These are phyloP conservation scores for Lipomyces starkeyi DNA, from an alignment of 805 yeast genomes.

Conservation along the genomic window DNA sequence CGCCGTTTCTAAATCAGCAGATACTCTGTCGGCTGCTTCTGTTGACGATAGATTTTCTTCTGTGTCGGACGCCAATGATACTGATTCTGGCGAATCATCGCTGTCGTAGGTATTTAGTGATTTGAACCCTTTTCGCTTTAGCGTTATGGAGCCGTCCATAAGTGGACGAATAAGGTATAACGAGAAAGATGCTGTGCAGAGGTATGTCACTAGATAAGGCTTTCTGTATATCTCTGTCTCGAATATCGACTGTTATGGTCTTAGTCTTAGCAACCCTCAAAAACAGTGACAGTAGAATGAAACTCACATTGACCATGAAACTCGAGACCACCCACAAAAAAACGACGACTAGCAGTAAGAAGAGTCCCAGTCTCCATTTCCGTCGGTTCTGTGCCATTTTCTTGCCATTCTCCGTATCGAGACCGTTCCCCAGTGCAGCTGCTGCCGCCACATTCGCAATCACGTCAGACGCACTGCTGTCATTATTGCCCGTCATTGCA, in stretches of 20 bases:
- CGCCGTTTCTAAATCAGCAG: constrained; percentile 9
- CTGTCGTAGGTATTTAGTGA: neutral
- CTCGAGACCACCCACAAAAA: constrained; percentile 83
- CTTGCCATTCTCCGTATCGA: neutral
- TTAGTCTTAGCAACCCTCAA: neutral
- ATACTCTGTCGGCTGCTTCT: constrained; percentile 11
- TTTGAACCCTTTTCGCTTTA: neutral
- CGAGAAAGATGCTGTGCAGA: constrained; percentile 84
- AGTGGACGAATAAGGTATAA: constrained; percentile 73
- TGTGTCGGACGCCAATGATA: neutral
- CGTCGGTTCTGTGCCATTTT: constrained; percentile 3
- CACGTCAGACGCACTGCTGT: neutral
- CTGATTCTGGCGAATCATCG: constrained; percentile 15
- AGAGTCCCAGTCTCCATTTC: constrained; percentile 32
- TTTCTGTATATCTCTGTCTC: constrained; percentile 74
- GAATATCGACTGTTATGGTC: constrained; percentile 51
- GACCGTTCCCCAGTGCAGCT: neutral
- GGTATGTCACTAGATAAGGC: constrained; percentile 90
- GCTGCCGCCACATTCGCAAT: neutral
- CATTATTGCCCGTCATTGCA: constrained; percentile 9
- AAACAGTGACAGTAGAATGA: neutral
- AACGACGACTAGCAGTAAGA: constrained; percentile 31
- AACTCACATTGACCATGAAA: constrained; percentile 73
- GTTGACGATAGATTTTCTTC: neutral
- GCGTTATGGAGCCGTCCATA: constrained; percentile 37